Conservation (phyloP, 176 grass and related monocot species). For the Musa itinerans region DNA sequence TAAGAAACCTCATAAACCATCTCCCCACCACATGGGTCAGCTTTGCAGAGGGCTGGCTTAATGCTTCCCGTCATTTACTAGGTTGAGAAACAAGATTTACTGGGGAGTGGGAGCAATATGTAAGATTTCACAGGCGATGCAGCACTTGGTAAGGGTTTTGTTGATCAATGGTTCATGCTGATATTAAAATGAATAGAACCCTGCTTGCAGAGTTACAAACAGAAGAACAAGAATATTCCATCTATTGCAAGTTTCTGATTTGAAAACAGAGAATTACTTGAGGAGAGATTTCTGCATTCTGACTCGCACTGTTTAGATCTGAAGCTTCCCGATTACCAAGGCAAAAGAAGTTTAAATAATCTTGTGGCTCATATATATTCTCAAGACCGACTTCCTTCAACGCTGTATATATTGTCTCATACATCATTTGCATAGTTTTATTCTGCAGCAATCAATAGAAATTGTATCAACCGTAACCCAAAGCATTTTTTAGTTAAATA, state of each 20-base stretch:
- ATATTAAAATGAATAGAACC: background rate
- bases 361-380: constrained; percentile 57
- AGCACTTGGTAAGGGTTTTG: background rate
- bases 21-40: too few relatives aligned
- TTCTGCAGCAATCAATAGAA: constrained; percentile 35
- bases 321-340: constrained; percentile 60
- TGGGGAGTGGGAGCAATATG: background rate
- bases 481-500: too few relatives aligned
- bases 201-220: background rate
- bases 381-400: constrained; percentile 67
- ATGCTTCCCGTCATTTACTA: background rate
- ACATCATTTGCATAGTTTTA: constrained; percentile 96
- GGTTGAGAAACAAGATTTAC: background rate
- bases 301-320: constrained; percentile 27
- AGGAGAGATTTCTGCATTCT: constrained; percentile 36
- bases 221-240: background rate
- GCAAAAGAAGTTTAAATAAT: constrained; percentile 94
- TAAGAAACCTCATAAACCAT: too few relatives aligned
- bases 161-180: background rate
- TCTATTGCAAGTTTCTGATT: background rate
- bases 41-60: too few relatives aligned
- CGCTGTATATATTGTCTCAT: constrained; percentile 68
- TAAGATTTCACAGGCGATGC: background rate
- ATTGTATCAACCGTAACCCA: background rate
- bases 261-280: constrained; percentile 32